These are phyloP conservation scores for Microdochium bolleyi DNA, from an alignment of 2,329 filamentous ascomycete genomes.

Conservation along the genomic window DNA sequence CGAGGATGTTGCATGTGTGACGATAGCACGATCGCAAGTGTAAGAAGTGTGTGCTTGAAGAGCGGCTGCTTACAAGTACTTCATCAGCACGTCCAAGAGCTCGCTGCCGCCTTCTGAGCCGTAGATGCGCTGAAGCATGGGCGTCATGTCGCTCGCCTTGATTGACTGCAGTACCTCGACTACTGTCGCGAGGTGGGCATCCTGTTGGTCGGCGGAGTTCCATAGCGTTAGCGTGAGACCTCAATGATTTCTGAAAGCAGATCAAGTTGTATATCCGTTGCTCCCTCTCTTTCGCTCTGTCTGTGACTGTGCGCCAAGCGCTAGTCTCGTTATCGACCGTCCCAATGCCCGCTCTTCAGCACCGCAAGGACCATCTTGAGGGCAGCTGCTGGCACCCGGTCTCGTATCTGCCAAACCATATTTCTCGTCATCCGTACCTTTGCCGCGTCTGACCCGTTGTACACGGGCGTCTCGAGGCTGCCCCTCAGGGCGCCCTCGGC, in stretches of 20 bases:
- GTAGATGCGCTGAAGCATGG: slow-evolving; percentile 77
- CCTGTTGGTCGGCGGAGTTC: slow-evolving; percentile 37
- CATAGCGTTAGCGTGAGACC: slow-evolving; percentile 7
- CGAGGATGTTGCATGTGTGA: too few species aligned
- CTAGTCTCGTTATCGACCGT: too few species aligned
- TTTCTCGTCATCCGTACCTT: too few species aligned
- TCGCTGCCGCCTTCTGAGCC: slow-evolving; percentile 72
- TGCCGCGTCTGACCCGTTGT: slow-evolving; percentile 47
- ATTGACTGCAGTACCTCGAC: slow-evolving; percentile 93
- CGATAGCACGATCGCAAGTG: too few species aligned
- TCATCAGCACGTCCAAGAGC: slow-evolving; percentile 88
- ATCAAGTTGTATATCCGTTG: too few species aligned
- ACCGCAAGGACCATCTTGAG: too few species aligned
- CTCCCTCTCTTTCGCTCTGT: too few species aligned
- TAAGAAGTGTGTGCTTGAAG: neutral
- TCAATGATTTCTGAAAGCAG: too few species aligned
- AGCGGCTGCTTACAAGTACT: slow-evolving; percentile 71
- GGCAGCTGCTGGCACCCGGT: too few species aligned
- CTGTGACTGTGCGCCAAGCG: too few species aligned
- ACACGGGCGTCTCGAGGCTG: slow-evolving; percentile 80
- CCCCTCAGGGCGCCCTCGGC: slow-evolving; percentile 77
- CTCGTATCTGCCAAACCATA: too few species aligned
- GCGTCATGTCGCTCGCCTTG: slow-evolving; percentile 91
- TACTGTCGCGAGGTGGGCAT: slow-evolving; percentile 79
- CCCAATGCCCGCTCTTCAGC: too few species aligned